Percentiles rank a stretch among this genome's conserved stretches.
Conservation (phyloP, 2,329 filamentous ascomycete genomes). For the Fusarium sp. region DNA sequence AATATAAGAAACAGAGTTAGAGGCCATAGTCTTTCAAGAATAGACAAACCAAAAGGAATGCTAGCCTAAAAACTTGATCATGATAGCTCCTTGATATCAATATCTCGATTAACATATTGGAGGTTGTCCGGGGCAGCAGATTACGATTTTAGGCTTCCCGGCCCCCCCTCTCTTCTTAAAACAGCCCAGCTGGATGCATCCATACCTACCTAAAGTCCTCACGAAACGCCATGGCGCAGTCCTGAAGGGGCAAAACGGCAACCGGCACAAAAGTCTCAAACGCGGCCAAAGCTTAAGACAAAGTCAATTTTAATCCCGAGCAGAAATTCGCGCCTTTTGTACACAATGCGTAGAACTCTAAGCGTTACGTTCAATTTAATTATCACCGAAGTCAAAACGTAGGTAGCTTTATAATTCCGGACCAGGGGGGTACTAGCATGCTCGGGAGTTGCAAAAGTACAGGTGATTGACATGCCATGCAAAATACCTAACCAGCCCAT, state of each 20-base stretch:
- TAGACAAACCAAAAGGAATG: neutral
- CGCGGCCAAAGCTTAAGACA: neutral
- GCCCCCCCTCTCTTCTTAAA: conserved; percentile 10
- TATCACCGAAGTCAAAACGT: neutral
- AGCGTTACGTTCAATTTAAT: conserved; percentile 1
- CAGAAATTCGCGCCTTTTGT: conserved; percentile 4
- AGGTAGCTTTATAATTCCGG: neutral
- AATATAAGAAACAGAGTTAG: neutral
- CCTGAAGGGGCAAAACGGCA: conserved; percentile 25
- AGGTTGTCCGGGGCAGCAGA: conserved; percentile 29
- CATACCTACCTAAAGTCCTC: conserved; percentile 5
- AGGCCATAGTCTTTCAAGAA: neutral
- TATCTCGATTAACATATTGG: conserved; percentile 1
- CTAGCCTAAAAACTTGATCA: neutral
- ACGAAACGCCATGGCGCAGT: conserved; percentile 21
- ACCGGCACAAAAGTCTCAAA: conserved; percentile 13
- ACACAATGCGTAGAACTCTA: neutral
- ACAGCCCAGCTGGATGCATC: conserved; percentile 10
- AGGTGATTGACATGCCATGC: conserved; percentile 28
- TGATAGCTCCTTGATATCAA: neutral
- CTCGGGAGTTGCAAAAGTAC: conserved; percentile 9
- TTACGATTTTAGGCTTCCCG: conserved; percentile 12
- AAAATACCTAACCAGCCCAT: conserved; percentile 2
- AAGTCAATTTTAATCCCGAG: conserved; percentile 22
- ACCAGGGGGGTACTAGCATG: neutral